These are phyloP conservation scores for Xerocomus brunneocitrinus DNA, from an alignment of 768 basidiomycete species.

Conservation along the genomic window DNA sequence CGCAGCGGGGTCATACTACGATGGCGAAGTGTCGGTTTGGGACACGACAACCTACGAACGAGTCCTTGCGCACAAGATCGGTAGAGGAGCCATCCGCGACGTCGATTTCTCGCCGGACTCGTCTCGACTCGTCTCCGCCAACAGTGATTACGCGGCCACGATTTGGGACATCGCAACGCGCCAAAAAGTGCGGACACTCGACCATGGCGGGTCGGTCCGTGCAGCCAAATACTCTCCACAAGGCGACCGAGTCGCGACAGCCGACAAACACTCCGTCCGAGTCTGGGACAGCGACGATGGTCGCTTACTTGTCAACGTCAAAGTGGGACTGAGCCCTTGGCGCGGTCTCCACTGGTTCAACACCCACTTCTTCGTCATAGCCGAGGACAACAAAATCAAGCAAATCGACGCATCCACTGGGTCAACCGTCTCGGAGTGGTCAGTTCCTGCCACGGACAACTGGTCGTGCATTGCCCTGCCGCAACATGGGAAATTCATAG, in stretches of 20 bases:
- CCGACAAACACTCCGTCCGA: background rate
- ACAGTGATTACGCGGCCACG: background rate
- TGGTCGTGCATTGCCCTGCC: background rate
- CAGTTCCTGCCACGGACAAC: background rate
- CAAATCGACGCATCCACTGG: background rate
- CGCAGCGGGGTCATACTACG: background rate
- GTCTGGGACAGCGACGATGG: background rate
- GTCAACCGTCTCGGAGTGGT: background rate
- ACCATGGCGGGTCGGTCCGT: background rate
- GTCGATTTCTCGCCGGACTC: background rate
- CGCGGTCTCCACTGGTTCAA: background rate
- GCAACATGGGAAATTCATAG: background rate
- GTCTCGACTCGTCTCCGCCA: background rate
- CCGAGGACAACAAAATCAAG: background rate
- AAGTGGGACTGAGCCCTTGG: background rate
- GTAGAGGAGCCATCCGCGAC: background rate
- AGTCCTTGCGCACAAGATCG: background rate
- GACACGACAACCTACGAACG: background rate
- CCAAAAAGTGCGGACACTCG: background rate
- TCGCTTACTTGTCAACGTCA: background rate
- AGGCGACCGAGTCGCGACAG: background rate
- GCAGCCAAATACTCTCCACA: background rate
- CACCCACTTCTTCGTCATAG: background rate
- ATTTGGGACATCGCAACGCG: background rate
- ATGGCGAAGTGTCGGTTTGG: background rate